phyloP scores from a whole-genome alignment of 257 asterid genomes.

The Solanum virginianum region DNA sequence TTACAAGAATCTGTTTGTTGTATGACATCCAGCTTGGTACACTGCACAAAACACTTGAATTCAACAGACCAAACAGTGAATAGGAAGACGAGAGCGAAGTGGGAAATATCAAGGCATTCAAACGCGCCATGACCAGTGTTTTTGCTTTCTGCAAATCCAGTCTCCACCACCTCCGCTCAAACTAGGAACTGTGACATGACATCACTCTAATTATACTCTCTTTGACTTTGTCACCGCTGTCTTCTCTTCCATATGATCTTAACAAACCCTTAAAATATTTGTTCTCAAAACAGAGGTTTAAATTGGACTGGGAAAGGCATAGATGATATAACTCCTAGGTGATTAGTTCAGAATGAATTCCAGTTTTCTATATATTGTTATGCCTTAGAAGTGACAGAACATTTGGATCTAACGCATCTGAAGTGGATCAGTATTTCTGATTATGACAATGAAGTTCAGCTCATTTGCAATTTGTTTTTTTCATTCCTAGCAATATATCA shows the following conservation, averaged over 20 bases:
- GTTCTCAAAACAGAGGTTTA: not conserved
- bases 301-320: not conserved
- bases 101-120: constrained; percentile 54
- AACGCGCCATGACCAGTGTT: constrained; percentile 82
- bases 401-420: not conserved
- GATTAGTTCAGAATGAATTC: not conserved
- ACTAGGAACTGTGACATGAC: constrained; percentile 58
- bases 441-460: not conserved
- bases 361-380: not conserved
- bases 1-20: constrained; percentile 76
- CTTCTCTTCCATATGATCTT: not conserved
- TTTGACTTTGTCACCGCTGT: not conserved
- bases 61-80: constrained; percentile 86
- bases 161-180: constrained; percentile 83
- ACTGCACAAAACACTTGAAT: constrained; percentile 66
- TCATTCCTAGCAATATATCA: not conserved
- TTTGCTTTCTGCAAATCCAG: constrained; percentile 62
- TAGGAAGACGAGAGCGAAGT: constrained; percentile 56
- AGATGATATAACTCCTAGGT: not conserved
- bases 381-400: not conserved
- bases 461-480: not conserved
- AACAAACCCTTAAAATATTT: not conserved
- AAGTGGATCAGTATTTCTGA: not conserved
- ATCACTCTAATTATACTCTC: not conserved
- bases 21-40: constrained; percentile 63